phyloP scores from a whole-genome alignment of 352 stramenopile species.

The Phytopythium kandeliae region DNA sequence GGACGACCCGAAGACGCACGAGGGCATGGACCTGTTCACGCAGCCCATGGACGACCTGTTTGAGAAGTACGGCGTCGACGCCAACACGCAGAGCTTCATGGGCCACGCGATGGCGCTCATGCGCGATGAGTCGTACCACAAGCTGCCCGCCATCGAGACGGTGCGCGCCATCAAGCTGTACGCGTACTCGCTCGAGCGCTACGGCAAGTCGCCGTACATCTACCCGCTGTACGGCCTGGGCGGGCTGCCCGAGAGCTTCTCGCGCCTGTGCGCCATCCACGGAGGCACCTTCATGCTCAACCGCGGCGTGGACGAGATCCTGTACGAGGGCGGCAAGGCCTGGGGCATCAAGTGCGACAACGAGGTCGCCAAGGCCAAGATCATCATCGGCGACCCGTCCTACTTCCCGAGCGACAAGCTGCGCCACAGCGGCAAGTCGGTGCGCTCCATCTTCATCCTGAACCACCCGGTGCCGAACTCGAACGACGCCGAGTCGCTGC shows the following conservation, averaged over 20 bases:
- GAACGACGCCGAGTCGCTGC: slow-evolving; percentile 94
- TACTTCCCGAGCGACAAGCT: slow-evolving; percentile 97
- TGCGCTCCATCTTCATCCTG: slow-evolving; percentile 99
- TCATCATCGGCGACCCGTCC: slow-evolving; percentile 98
- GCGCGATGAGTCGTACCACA: slow-evolving; percentile 88
- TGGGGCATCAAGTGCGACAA: slow-evolving; percentile 91
- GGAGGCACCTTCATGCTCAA: slow-evolving; percentile 99
- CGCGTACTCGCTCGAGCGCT: slow-evolving; percentile 95
- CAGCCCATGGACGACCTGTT: slow-evolving; percentile 99
- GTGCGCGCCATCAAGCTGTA: slow-evolving; percentile 98
- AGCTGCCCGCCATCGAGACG: slow-evolving; percentile 88
- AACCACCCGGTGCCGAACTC: slow-evolving; percentile 98
- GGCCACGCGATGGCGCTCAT: slow-evolving; percentile 99
- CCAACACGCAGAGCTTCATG: slow-evolving; percentile 99
- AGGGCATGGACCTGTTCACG: slow-evolving; percentile 91
- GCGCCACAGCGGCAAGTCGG: slow-evolving; percentile 90
- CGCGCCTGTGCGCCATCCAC: slow-evolving; percentile 98
- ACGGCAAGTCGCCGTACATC: slow-evolving; percentile 98
- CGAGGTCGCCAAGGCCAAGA: slow-evolving; percentile 95
- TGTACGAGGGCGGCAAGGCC: slow-evolving; percentile 93
- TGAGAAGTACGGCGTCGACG: slow-evolving; percentile 96
- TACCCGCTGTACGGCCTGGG: slow-evolving; percentile 99
- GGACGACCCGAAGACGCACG: slow-evolving; percentile 87
- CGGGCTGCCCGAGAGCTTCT: slow-evolving; percentile 98
- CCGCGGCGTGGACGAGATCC: slow-evolving; percentile 90